Conservation (phyloP, 2,329 filamentous ascomycete species). For the Aspergillus udagawae region DNA sequence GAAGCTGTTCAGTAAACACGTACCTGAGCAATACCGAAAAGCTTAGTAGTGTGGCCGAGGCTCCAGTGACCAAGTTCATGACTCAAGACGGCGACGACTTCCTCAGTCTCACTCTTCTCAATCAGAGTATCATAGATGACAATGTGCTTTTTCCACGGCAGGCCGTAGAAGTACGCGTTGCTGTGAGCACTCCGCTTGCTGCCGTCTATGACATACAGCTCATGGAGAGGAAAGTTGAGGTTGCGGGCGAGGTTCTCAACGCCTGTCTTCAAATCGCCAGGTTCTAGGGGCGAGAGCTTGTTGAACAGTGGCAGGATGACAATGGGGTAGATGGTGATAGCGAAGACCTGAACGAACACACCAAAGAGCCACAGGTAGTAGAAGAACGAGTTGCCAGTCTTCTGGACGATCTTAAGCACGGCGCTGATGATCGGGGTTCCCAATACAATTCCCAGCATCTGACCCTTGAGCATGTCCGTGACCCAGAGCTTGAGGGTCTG, state of each 20-base stretch:
- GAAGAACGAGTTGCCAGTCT: conserved; percentile 92
- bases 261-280: conserved; percentile 79
- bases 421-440: conserved; percentile 85
- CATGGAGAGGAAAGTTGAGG: conserved; percentile 85
- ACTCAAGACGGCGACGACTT: conserved; percentile 90
- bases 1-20: conserved; percentile 14
- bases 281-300: conserved; percentile 88
- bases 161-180: conserved; percentile 93
- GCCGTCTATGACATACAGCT: conserved; percentile 92
- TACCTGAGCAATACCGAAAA: conserved; percentile 83
- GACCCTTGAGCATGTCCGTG: conserved; percentile 86
- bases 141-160: conserved; percentile 99
- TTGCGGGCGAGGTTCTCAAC: conserved; percentile 80
- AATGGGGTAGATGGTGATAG: conserved; percentile 94
- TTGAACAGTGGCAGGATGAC: conserved; percentile 95
- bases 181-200: conserved; percentile 84
- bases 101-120: conserved; percentile 86
- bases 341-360: conserved; percentile 83
- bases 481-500: conserved; percentile 86
- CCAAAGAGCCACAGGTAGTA: conserved; percentile 97
- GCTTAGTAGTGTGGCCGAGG: conserved; percentile 86
- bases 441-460: conserved; percentile 73
- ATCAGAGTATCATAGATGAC: conserved; percentile 98
- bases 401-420: conserved; percentile 90
- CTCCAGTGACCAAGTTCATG: conserved; percentile 98